Conservation (phyloP, 768 basidiomycete genomes). For the Lentinula edodes region DNA sequence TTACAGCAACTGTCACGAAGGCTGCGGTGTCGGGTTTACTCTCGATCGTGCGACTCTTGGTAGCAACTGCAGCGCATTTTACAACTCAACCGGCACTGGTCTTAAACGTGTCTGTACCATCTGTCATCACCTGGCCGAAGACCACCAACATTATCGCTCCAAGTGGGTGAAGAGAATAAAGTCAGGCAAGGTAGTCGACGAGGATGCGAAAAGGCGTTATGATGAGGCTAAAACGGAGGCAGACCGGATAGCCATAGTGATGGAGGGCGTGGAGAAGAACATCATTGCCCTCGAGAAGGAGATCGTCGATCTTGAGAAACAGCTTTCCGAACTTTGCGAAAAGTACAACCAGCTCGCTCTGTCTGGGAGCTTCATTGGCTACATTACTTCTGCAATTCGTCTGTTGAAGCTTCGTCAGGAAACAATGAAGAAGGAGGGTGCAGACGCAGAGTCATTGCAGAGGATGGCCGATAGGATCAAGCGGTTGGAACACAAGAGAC, state of each 20-base stretch:
- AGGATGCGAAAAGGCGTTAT: slow-evolving; percentile 11
- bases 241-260: background rate
- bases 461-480: slow-evolving; percentile 10
- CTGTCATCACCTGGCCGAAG: slow-evolving; percentile 9
- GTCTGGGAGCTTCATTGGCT: slow-evolving; percentile 11
- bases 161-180: slow-evolving; percentile 11
- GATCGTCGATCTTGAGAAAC: background rate
- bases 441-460: slow-evolving; percentile 3
- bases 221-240: slow-evolving; percentile 7
- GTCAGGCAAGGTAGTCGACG: slow-evolving; percentile 8
- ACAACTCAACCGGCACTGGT: background rate
- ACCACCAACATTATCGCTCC: slow-evolving; percentile 11
- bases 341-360: slow-evolving; percentile 9
- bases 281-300: slow-evolving; percentile 4
- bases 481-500: slow-evolving; percentile 5
- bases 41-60: slow-evolving; percentile 6
- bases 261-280: background rate
- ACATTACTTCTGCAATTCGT: slow-evolving; percentile 8
- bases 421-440: slow-evolving; percentile 7
- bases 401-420: slow-evolving; percentile 9
- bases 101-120: background rate
- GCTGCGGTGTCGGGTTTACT: slow-evolving; percentile 8
- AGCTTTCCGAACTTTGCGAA: slow-evolving; percentile 4
- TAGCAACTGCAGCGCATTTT: slow-evolving; percentile 5
- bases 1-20: slow-evolving; percentile 11